These are phyloP conservation scores for Alectoria sarmentosa DNA, from an alignment of 495 filamentous ascomycete species.

Conservation along the genomic window DNA sequence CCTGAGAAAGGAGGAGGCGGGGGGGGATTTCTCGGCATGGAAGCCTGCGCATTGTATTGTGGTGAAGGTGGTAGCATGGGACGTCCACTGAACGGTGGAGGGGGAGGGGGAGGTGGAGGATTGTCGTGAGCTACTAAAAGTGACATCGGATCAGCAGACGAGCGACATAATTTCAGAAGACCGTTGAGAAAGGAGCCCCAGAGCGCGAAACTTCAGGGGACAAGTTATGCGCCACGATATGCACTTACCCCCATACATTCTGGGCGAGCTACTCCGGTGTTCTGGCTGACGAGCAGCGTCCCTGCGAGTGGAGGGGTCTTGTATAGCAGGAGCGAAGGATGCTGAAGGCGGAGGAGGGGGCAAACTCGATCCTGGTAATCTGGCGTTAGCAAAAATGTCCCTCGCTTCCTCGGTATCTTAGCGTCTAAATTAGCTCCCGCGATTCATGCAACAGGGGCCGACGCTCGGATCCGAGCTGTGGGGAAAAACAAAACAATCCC, in stretches of 20 bases:
- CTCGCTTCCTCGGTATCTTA: conserved; percentile 6
- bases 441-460: conserved; percentile 14
- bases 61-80: conserved; percentile 57
- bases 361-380: conserved; percentile 18
- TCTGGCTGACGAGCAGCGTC: conserved; percentile 6
- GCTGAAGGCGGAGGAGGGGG: conserved; percentile 17
- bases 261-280: conserved; percentile 19
- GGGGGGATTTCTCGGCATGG: conserved; percentile 30
- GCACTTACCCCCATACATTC: conserved; percentile 25
- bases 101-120: conserved; percentile 33
- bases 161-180: background rate
- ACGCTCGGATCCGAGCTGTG: conserved; percentile 17
- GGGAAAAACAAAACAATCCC: conserved; percentile 10
- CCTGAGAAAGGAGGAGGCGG: conserved; percentile 40
- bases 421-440: conserved; percentile 3
- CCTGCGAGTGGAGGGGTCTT: conserved; percentile 11
- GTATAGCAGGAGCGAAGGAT: conserved; percentile 14
- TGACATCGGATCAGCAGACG: conserved; percentile 5
- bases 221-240: background rate
- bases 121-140: conserved; percentile 11
- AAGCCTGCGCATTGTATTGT: conserved; percentile 37
- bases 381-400: conserved; percentile 11
- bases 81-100: conserved; percentile 43
- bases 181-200: background rate
- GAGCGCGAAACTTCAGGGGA: background rate